A percentile compares a stretch with the other conserved stretches of the same genome.
These are phyloP conservation scores for Themeda triandra DNA, from an alignment of 176 grass and related monocot species.

Conservation along the genomic window DNA sequence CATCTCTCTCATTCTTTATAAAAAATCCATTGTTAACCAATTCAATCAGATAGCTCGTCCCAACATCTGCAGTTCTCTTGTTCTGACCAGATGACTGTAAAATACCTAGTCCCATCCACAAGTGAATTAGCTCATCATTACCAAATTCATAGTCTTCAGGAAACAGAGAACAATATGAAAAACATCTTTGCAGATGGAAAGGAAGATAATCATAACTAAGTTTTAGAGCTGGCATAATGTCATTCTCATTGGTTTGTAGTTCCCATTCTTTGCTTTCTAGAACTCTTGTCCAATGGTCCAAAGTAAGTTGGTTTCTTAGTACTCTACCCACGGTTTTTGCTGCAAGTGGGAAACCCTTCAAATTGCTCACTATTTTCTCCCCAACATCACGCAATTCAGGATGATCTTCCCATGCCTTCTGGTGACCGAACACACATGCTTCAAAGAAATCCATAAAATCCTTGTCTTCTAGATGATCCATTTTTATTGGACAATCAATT, in stretches of 20 bases:
- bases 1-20: background rate
- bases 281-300: slow-evolving; percentile 10
- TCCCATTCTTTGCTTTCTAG: slow-evolving; percentile 20
- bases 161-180: slow-evolving; percentile 12
- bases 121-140: background rate
- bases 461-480: background rate
- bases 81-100: background rate
- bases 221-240: slow-evolving; percentile 33
- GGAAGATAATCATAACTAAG: slow-evolving; percentile 21
- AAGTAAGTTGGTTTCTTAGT: background rate
- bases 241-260: background rate
- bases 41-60: background rate
- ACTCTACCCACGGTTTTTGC: slow-evolving; percentile 25
- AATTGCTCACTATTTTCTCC: background rate
- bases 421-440: background rate
- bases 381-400: background rate
- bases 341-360: slow-evolving; percentile 11
- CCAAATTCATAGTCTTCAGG: slow-evolving; percentile 1
- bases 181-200: background rate
- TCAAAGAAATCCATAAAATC: background rate
- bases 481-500: background rate
- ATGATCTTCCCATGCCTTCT: background rate
- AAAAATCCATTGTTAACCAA: background rate
- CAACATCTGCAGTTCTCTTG: background rate
- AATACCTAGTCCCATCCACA: slow-evolving; percentile 18